phyloP scores from a whole-genome alignment of 306 rosid genomes.

The Castanospermum australe region DNA sequence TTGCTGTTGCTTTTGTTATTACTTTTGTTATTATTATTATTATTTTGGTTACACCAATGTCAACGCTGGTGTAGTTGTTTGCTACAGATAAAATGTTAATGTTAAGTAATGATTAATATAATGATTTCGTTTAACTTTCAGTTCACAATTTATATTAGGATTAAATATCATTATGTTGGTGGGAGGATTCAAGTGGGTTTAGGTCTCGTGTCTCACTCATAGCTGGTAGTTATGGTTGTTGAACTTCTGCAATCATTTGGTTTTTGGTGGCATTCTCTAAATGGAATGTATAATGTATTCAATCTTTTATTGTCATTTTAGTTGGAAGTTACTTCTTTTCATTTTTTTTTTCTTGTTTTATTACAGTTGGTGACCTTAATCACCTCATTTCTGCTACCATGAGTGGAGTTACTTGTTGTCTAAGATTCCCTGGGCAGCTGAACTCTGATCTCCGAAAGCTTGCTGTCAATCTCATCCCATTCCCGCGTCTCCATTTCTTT shows the following conservation, averaged over 20 bases:
- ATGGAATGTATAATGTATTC: background rate
- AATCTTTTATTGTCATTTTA: background rate
- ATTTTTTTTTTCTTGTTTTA: background rate
- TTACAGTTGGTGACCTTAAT: slow-evolving; percentile 83
- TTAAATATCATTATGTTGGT: slow-evolving; percentile 1
- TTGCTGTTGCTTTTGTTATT: background rate
- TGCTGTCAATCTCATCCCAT: slow-evolving; percentile 83
- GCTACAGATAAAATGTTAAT: background rate
- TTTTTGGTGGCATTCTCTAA: background rate
- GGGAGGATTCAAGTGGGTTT: slow-evolving; percentile 1
- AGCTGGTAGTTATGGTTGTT: slow-evolving; percentile 27
- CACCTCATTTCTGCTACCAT: slow-evolving; percentile 86
- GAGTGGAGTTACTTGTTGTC: slow-evolving; percentile 90
- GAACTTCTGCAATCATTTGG: slow-evolving; percentile 19
- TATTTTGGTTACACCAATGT: background rate
- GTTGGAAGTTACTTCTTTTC: background rate
- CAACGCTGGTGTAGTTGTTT: background rate
- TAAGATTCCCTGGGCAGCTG: slow-evolving; percentile 86
- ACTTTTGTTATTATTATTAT: background rate
- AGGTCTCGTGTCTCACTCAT: slow-evolving; percentile 23
- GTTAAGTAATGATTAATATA: background rate
- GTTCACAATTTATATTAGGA: slow-evolving; percentile 1
- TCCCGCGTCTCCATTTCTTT: slow-evolving; percentile 88
- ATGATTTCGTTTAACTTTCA: background rate
- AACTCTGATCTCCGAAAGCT: slow-evolving; percentile 68